phyloP scores from a whole-genome alignment of 257 asterid genomes.

The Mentha longifolia region DNA sequence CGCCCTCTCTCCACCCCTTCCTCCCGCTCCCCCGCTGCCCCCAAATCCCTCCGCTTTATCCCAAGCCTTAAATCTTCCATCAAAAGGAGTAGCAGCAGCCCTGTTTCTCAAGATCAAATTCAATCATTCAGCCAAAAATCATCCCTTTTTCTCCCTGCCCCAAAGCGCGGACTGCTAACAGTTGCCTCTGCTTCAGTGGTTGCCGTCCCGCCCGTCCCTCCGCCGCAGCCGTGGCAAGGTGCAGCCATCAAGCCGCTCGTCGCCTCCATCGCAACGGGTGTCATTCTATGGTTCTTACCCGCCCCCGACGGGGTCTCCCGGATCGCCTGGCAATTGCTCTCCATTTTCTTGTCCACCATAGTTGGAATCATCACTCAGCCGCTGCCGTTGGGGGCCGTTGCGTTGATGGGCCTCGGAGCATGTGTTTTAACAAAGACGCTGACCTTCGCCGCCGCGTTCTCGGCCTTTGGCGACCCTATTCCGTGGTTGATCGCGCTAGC shows the following conservation, averaged over 20 bases:
- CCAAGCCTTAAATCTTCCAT: slow-evolving; percentile 16
- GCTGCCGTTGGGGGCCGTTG: slow-evolving; percentile 91
- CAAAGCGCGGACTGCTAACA: too few species aligned
- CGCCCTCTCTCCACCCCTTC: slow-evolving; percentile 20
- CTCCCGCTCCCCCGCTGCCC: slow-evolving; percentile 4
- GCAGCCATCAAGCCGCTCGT: slow-evolving; percentile 77
- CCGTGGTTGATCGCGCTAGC: slow-evolving; percentile 97
- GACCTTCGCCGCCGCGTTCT: slow-evolving; percentile 85
- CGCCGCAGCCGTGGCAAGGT: slow-evolving; percentile 75
- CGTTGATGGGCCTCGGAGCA: slow-evolving; percentile 86
- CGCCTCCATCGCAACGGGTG: slow-evolving; percentile 80
- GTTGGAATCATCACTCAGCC: slow-evolving; percentile 95
- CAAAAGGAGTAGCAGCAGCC: not conserved
- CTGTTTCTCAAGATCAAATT: not conserved
- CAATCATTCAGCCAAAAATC: slow-evolving; percentile 22
- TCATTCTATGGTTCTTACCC: slow-evolving; percentile 76
- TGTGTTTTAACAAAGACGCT: slow-evolving; percentile 85
- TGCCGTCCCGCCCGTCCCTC: slow-evolving; percentile 24
- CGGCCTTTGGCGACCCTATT: slow-evolving; percentile 95
- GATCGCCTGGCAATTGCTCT: slow-evolving; percentile 80
- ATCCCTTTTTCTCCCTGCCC: slow-evolving; percentile 25
- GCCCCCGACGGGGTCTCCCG: slow-evolving; percentile 82
- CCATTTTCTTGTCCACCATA: slow-evolving; percentile 89
- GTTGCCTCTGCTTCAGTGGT: slow-evolving; percentile 43
- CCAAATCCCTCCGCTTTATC: slow-evolving; percentile 4